phyloP scores from a whole-genome alignment of 2,329 filamentous ascomycete genomes.

The Arthrobotrys iridis region DNA sequence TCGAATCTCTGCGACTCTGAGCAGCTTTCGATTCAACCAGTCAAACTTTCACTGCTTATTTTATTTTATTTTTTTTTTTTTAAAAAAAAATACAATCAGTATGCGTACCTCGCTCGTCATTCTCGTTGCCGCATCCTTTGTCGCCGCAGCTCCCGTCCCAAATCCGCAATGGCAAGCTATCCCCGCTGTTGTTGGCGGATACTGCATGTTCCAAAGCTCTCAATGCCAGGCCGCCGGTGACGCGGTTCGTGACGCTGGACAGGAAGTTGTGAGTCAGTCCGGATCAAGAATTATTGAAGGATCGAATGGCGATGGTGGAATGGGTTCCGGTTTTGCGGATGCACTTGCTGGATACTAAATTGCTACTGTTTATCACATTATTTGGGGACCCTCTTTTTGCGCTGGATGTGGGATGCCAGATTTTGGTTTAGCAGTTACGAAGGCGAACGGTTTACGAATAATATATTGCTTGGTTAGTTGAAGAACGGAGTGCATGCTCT shows the following conservation, averaged over 20 bases:
- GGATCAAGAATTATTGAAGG: neutral
- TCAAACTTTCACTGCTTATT: too few relatives aligned
- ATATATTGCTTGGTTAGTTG: too few relatives aligned
- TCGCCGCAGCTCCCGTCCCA: neutral
- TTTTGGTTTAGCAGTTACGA: too few relatives aligned
- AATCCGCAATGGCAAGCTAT: neutral
- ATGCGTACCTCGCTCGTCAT: neutral
- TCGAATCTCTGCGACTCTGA: too few relatives aligned
- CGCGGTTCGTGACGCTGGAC: neutral
- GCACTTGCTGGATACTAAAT: neutral
- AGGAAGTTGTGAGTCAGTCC: neutral
- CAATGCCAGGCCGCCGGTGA: constrained; percentile 9
- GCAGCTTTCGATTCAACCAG: too few relatives aligned
- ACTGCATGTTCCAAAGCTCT: neutral
- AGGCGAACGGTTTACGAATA: too few relatives aligned
- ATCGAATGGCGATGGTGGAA: neutral
- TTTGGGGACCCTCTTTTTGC: too few relatives aligned
- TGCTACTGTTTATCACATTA: too few relatives aligned
- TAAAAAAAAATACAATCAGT: neutral
- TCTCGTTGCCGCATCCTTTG: neutral
- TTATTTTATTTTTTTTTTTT: neutral
- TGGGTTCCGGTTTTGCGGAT: neutral
- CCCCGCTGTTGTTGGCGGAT: neutral
- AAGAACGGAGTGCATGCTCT: too few relatives aligned
- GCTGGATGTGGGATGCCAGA: neutral